Evolutionary conservation across 2,329 filamentous ascomycete genomes (phyloP).

Genomic region (Pezizomycotina sp.): DNA sequence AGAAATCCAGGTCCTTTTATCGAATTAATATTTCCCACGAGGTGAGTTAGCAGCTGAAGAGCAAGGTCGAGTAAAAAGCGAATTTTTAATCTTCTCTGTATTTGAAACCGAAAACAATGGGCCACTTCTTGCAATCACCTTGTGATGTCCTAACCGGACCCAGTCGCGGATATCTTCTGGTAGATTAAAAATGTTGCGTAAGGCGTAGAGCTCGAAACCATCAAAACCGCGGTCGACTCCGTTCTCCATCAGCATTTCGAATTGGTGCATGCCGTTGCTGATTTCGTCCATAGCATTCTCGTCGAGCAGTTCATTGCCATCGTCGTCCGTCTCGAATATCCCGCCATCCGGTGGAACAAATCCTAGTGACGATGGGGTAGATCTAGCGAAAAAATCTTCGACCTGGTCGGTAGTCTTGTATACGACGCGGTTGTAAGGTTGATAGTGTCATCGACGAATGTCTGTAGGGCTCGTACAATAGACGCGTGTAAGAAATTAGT

Average conservation of each 20-base stretch:
- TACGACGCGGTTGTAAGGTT: conserved; percentile 83
- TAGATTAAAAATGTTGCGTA: conserved; percentile 68
- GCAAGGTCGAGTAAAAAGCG: neutral
- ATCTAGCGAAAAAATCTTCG: conserved; percentile 61
- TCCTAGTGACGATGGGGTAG: conserved; percentile 61
- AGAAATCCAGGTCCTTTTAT: too few species aligned
- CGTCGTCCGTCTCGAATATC: conserved; percentile 33
- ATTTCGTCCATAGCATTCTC: conserved; percentile 52
- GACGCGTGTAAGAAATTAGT: conserved; percentile 7
- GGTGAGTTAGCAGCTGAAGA: conserved; percentile 20
- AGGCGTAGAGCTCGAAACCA: conserved; percentile 72
- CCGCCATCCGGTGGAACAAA: conserved; percentile 42
- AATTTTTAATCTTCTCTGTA: neutral
- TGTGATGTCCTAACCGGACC: conserved; percentile 73
- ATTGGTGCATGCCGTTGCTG: conserved; percentile 69
- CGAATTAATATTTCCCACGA: conserved; percentile 24
- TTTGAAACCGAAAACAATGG: neutral
- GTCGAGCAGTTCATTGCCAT: conserved; percentile 30
- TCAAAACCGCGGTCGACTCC: conserved; percentile 75
- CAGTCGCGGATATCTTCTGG: conserved; percentile 56
- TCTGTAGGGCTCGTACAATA: conserved; percentile 36
- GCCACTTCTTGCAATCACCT: conserved; percentile 36
- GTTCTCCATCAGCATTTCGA: conserved; percentile 65
- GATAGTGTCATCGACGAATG: conserved; percentile 92
- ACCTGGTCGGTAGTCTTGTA: conserved; percentile 79